Evolutionary conservation across 2,329 filamentous ascomycete species (phyloP), one percentile per base, ranked within the genome.

Genomic region (Pyricularia sp.): DNA sequence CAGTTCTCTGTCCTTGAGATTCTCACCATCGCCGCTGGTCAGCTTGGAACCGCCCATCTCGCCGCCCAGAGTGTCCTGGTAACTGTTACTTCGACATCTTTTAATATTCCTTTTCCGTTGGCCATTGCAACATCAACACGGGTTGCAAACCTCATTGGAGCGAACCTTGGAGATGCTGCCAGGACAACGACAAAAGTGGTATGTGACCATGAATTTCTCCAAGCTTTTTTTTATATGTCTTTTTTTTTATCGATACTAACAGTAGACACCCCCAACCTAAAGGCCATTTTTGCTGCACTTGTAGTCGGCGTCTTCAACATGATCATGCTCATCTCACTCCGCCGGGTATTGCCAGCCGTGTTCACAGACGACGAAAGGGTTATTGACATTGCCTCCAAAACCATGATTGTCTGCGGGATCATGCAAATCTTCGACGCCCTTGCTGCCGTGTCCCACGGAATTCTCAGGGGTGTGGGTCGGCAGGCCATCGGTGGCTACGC

Each of bases 361-460:
- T 88, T 89, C 76, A 88, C 86, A 11, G 80, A 83, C 4, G 86
- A 89, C 70, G 74, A 79, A 7, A 83, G 84, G 63, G 86, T 89
- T 50, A 81, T 86, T 69, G 77, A 77, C 7, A 79, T 88, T 30
- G 86, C 87, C 9, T 80, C 88, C 0, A 74, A 79, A 1, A 83
- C 90, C 1, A 80, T 93, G 2, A 90, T 90, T 0, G 78, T 92
- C 10, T 90, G 88, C 70, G 90, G 90, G 0, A 86, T 88, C 0
- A 91, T 93, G 77, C 90, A 93, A 75, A 82, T 92, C 23, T 90
- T 92, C 72, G 90, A 93, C 74, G 84, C 88, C 0, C 74, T 92
- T 4, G 86, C 89, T 0, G 83, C 88, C 0, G 86, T 85, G 66
- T 90, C 87, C 71, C 90, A 90, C 72, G 90, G 90, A 65, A 83